Conservation (phyloP, 371 early-diverging fungal species). For the Edhazardia aedis region DNA sequence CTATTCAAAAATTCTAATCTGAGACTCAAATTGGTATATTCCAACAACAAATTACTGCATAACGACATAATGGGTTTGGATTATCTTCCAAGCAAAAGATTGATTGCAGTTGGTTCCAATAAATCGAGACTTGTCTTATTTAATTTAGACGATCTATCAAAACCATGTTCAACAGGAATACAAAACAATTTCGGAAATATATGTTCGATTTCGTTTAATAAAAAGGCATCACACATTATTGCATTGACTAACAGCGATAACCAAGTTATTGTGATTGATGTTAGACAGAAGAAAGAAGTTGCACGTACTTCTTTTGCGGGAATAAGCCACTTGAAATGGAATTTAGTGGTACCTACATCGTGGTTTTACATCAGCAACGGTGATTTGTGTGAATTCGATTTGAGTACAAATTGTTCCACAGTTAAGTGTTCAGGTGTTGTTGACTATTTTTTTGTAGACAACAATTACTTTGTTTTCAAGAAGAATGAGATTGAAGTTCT, state of each 20-base stretch:
- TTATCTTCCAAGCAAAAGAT: constrained; percentile 28
- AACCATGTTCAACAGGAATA: constrained; percentile 39
- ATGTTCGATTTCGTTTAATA: constrained; percentile 38
- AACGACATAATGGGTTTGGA: constrained; percentile 44
- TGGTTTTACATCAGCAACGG: too few species aligned
- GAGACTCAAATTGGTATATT: constrained; percentile 7
- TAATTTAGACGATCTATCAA: constrained; percentile 34
- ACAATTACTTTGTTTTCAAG: too few species aligned
- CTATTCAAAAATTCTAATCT: too few species aligned
- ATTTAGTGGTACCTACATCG: too few species aligned
- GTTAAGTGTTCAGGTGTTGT: too few species aligned
- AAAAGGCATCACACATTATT: constrained; percentile 37
- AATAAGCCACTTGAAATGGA: too few species aligned
- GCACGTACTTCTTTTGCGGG: too few species aligned
- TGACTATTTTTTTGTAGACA: too few species aligned
- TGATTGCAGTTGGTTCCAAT: constrained; percentile 37
- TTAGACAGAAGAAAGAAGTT: constrained; percentile 38
- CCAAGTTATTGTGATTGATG: constrained; percentile 35
- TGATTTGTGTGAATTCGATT: too few species aligned
- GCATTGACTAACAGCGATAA: constrained; percentile 36
- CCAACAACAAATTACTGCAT: constrained; percentile 11
- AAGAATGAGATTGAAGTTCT: too few species aligned
- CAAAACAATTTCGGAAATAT: constrained; percentile 19
- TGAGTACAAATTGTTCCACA: too few species aligned
- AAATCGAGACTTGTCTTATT: constrained; percentile 38